Percentiles rank a stretch among this genome's conserved stretches.
phyloP scores from a whole-genome alignment of 257 asterid genomes.

The Solanum chiquidenum region DNA sequence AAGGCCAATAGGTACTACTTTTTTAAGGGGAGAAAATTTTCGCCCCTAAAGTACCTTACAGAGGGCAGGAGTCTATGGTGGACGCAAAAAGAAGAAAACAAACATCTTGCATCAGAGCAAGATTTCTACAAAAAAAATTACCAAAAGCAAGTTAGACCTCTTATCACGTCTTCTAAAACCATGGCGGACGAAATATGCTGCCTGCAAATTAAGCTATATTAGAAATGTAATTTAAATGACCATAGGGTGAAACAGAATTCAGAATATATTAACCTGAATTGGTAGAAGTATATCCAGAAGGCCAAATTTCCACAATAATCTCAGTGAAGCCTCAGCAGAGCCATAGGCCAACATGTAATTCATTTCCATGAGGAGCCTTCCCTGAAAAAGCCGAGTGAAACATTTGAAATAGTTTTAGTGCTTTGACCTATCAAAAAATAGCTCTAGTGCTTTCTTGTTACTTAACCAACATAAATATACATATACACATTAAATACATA shows the following conservation, averaged over 20 bases:
- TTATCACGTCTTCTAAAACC: slow-evolving; percentile 22
- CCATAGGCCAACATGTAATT: slow-evolving; percentile 30
- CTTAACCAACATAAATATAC: not conserved
- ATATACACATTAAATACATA: not conserved
- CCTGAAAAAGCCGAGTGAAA: slow-evolving; percentile 3
- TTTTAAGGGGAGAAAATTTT: not conserved
- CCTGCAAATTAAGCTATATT: slow-evolving; percentile 9
- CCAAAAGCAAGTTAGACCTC: slow-evolving; percentile 30
- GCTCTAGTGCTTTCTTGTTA: not conserved
- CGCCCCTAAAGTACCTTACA: not conserved
- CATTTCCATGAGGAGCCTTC: slow-evolving; percentile 27
- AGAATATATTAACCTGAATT: slow-evolving; percentile 6
- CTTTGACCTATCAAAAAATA: not conserved
- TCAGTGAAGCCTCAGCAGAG: slow-evolving; percentile 25
- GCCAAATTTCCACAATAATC: slow-evolving; percentile 26
- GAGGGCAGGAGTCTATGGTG: not conserved
- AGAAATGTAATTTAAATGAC: not conserved
- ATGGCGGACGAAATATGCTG: slow-evolving; percentile 17
- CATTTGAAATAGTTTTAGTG: not conserved
- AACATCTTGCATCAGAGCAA: not conserved
- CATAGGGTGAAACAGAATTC: not conserved
- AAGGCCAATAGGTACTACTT: not conserved
- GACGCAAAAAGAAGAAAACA: not conserved
- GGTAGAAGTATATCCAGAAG: slow-evolving; percentile 24
- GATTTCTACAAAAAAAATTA: not conserved